Evolutionary conservation across 2,329 filamentous ascomycete species (phyloP).

Genomic region (Alternaria viburni): DNA sequence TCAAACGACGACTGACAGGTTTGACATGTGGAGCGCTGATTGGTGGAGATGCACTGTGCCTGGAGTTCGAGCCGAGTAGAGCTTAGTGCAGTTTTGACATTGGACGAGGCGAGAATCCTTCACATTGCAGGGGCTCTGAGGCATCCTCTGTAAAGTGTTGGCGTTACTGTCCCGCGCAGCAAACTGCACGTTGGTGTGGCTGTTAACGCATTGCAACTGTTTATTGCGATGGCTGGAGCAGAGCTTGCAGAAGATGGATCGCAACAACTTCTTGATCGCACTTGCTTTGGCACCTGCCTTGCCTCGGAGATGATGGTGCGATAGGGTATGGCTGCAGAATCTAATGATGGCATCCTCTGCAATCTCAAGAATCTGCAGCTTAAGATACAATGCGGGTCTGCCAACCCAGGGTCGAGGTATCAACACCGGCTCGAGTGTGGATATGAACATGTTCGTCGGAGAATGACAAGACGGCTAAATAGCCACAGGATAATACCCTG

Average conservation of each 20-base stretch:
- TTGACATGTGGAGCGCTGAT: conserved; percentile 11
- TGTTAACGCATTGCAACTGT: not conserved
- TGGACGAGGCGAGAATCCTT: conserved; percentile 21
- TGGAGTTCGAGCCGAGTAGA: conserved; percentile 12
- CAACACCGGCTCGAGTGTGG: not conserved
- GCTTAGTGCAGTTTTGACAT: conserved; percentile 19
- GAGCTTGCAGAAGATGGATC: not conserved
- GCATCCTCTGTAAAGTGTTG: conserved; percentile 1
- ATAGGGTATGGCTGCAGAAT: not conserved
- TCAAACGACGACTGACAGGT: conserved; percentile 18
- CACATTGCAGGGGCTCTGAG: conserved; percentile 24
- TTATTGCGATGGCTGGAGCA: not conserved
- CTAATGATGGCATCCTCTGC: conserved; percentile 11
- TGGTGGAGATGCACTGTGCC: conserved; percentile 26
- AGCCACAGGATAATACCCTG: not conserved
- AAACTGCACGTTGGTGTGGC: not conserved
- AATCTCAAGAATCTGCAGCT: conserved; percentile 13
- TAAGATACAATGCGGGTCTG: conserved; percentile 5
- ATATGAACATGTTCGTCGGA: not conserved
- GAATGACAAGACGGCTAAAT: not conserved
- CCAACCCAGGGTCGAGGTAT: not conserved
- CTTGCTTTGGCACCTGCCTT: not conserved
- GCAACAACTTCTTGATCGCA: not conserved
- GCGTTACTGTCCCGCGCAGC: not conserved
- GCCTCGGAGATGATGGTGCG: not conserved